Conservation (phyloP, 2,329 filamentous ascomycete genomes). For the Penicillium occitanis region DNA sequence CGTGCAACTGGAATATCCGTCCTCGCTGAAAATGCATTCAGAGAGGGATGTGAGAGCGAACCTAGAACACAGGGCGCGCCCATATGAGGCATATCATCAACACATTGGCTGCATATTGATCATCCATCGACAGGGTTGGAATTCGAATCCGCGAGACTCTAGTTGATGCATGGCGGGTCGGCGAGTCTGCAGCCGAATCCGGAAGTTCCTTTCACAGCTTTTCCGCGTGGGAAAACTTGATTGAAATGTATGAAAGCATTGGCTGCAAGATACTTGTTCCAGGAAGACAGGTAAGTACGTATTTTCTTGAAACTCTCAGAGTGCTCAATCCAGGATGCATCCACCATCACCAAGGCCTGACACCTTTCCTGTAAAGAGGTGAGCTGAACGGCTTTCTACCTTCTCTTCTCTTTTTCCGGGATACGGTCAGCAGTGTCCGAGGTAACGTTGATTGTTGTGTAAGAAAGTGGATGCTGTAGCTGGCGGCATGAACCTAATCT, state of each 20-base stretch:
- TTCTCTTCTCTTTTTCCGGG: neutral
- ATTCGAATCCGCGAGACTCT: neutral
- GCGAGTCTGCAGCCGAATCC: neutral
- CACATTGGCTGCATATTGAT: too few species aligned
- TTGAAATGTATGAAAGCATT: neutral
- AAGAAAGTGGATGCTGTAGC: neutral
- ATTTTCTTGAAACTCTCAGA: neutral
- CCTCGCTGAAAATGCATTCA: too few species aligned
- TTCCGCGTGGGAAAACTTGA: neutral
- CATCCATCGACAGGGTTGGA: too few species aligned
- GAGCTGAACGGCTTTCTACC: too few species aligned
- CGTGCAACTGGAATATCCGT: too few species aligned
- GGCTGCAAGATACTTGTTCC: neutral
- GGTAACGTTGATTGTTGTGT: neutral
- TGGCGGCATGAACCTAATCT: neutral
- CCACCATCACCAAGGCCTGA: too few species aligned
- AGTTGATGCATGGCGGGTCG: too few species aligned
- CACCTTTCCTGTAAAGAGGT: too few species aligned
- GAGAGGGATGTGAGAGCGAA: too few species aligned
- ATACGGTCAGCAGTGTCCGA: neutral
- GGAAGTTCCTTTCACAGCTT: neutral
- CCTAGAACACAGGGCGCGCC: too few species aligned
- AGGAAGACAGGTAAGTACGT: neutral
- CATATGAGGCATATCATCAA: too few species aligned
- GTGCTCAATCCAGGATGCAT: neutral